Evolutionary conservation across 805 yeast genomes (phyloP), one percentile per base, ranked within the genome.

Genomic region (Jamesozyma hellenica): DNA sequence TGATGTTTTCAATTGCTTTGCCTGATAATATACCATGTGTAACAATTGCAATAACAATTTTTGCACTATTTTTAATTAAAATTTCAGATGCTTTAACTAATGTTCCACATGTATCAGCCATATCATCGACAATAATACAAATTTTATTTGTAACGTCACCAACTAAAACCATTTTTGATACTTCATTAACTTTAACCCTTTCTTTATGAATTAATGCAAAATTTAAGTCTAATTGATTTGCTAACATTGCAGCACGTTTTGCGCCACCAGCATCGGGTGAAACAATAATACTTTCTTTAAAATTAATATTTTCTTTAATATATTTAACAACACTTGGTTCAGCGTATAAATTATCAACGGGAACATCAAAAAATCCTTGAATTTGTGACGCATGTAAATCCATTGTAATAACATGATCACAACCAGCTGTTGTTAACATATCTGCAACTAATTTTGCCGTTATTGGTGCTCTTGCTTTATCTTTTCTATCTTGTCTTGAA

Each of bases 231-330:
- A 82, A 64, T 43, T 80, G 71, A 58, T 82, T 92, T 36, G 92
- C 92, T 48, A 82, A 66, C 7, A 82, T 78, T 7, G 92, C 92
- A 12, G 83, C 92, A 64, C 94, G 72, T 57, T 82, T 82, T 42
- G 92, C 92, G 46, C 94, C 94, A 58, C 94, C 94, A 5, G 92
- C 94, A 64, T 82, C 94, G 4, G 94, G 94, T 0, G 92, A 82
- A 16, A 82, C 76, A 40, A 82, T 75, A 39, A 82, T 82, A n/a
- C 84, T 74, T 34, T 81, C 72, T 29, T 73, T 61, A 47, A 64
- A 70, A 48, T 72, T 70, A 38, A 75, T 64, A 38, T 72, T 68
- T 47, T 79, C 88, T 43, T 70, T 72, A 36, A 82, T 82, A 55
- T 82, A 82, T 53, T 82, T 69, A 32, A 82, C 77, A 30, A 82